Evolutionary conservation across 208 protist species (phyloP).

Genomic region (Spongospora subterranea): DNA sequence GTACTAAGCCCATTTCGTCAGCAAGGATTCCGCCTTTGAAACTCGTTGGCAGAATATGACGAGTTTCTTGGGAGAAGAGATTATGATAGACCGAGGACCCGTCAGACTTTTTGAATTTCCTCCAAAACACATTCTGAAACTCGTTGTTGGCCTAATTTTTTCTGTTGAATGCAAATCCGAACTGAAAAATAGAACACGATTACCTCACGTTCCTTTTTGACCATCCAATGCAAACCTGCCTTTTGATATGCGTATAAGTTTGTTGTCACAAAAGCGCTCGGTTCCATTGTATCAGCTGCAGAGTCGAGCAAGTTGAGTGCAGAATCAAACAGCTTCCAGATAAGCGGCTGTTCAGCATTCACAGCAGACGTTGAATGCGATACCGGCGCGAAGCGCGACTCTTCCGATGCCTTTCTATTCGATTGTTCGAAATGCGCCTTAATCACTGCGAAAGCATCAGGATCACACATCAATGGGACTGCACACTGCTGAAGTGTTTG

Average conservation of each 20-base stretch:
- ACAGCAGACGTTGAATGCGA: background rate
- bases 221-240: slow-evolving; percentile 14
- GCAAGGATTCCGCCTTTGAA: slow-evolving; percentile 59
- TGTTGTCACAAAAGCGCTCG: background rate
- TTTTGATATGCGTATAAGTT: slow-evolving; percentile 20
- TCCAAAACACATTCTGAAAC: slow-evolving; percentile 40
- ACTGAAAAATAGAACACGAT: background rate
- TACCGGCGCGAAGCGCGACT: background rate
- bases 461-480: background rate
- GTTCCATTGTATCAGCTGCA: background rate
- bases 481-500: background rate
- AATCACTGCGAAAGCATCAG: background rate
- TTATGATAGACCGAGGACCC: slow-evolving; percentile 6
- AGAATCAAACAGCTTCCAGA: slow-evolving; percentile 21
- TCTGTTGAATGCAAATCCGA: background rate
- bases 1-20: slow-evolving; percentile 63
- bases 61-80: background rate
- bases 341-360: background rate
- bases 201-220: background rate
- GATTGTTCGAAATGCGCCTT: no score
- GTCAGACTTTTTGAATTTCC: background rate
- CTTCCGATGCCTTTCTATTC: background rate
- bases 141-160: background rate
- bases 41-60: background rate
- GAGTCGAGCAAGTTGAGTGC: background rate